Evolutionary conservation across 495 filamentous ascomycete genomes (phyloP).

Genomic region (Hypomontagnella submonticulosa): DNA sequence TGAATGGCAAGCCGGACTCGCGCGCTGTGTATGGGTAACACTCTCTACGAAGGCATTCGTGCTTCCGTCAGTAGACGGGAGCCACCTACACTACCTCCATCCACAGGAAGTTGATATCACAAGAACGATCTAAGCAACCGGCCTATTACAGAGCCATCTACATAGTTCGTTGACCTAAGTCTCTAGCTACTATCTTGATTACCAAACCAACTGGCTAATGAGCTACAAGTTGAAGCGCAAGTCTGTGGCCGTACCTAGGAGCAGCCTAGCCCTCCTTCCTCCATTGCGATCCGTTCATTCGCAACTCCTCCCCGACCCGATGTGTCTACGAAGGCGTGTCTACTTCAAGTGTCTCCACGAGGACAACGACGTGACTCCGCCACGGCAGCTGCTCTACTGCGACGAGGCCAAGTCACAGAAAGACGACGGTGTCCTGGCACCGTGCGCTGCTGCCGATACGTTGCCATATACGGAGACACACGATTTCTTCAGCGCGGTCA

Average conservation of each 20-base stretch:
- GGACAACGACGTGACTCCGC: slow-evolving; percentile 19
- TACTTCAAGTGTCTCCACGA: slow-evolving; percentile 26
- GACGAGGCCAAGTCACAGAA: not conserved
- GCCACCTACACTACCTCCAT: too few species aligned
- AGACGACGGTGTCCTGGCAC: not conserved
- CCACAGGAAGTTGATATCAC: too few species aligned
- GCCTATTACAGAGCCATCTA: too few species aligned
- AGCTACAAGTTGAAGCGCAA: too few species aligned
- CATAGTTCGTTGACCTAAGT: too few species aligned
- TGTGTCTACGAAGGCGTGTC: slow-evolving; percentile 13
- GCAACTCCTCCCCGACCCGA: not conserved
- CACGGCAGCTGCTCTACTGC: slow-evolving; percentile 19
- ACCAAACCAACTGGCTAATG: too few species aligned
- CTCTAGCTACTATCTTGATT: too few species aligned
- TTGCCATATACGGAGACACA: not conserved
- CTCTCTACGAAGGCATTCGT: too few species aligned
- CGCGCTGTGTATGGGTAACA: not conserved
- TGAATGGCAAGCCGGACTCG: not conserved
- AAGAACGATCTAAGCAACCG: too few species aligned
- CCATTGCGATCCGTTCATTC: not conserved
- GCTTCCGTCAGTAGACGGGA: too few species aligned
- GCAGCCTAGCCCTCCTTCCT: not conserved
- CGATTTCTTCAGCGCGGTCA: not conserved
- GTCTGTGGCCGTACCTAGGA: too few species aligned
- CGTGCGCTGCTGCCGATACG: not conserved